phyloP scores from a whole-genome alignment of 306 rosid genomes.

The Inga laurina region DNA sequence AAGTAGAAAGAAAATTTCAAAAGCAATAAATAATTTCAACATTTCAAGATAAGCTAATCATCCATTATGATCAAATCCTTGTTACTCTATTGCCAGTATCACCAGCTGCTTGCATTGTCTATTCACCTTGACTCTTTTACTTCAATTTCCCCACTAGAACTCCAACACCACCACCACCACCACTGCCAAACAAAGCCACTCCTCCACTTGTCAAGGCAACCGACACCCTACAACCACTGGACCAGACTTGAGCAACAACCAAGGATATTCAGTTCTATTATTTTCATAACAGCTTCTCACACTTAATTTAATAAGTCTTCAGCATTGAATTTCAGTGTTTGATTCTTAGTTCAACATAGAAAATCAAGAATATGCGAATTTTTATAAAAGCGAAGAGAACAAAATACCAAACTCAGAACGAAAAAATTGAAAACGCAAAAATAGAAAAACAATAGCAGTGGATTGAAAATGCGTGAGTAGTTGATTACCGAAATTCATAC shows the following conservation, averaged over 20 bases:
- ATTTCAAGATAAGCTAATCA: not conserved
- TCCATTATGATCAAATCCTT: not conserved
- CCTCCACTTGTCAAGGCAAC: not conserved
- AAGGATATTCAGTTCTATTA: not conserved
- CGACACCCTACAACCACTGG: not conserved
- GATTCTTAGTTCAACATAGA: not conserved
- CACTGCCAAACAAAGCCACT: not conserved
- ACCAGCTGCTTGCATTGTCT: not conserved
- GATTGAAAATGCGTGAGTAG: not conserved
- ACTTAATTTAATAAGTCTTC: not conserved
- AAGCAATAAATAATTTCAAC: not conserved
- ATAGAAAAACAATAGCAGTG: not conserved
- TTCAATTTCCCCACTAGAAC: not conserved
- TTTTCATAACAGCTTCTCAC: conserved; percentile 4
- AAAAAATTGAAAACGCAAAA: not conserved
- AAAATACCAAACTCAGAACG: not conserved
- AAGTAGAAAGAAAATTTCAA: not conserved
- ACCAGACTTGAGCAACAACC: not conserved
- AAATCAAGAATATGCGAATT: not conserved
- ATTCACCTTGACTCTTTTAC: not conserved
- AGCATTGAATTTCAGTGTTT: not conserved
- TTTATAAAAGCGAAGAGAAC: not conserved
- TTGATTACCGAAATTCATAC: not conserved
- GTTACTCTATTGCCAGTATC: not conserved
- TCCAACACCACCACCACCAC: not conserved